Evolutionary conservation across 768 basidiomycete species (phyloP).

Genomic region (Galerina sulciceps): DNA sequence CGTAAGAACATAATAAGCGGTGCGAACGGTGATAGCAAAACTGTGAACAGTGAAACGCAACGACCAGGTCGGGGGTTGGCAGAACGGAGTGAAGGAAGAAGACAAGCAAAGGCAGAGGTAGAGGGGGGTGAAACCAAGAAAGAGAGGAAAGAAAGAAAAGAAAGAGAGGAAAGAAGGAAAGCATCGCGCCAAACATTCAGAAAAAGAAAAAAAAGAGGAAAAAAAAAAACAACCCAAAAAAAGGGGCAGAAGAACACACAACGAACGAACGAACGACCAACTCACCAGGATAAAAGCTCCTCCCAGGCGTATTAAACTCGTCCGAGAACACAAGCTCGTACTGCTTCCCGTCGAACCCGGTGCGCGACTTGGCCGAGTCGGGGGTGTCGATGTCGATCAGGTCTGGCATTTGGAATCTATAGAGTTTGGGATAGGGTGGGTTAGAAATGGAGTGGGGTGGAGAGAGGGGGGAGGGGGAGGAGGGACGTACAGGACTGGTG

Average conservation of each 20-base stretch:
- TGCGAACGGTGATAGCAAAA: too few relatives aligned
- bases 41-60: too few relatives aligned
- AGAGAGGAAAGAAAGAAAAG: neutral
- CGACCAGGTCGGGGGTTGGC: too few relatives aligned
- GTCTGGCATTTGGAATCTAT: slow-evolving; percentile 52
- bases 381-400: slow-evolving; percentile 80
- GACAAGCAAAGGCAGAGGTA: neutral
- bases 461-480: neutral
- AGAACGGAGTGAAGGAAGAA: too few relatives aligned
- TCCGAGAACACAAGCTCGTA: slow-evolving; percentile 80
- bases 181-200: neutral
- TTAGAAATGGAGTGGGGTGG: too few relatives aligned
- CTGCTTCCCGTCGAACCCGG: slow-evolving; percentile 70
- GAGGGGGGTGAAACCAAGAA: neutral
- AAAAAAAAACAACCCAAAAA: neutral
- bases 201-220: neutral
- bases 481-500: slow-evolving; percentile 49
- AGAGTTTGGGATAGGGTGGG: too few relatives aligned
- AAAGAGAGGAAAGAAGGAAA: neutral
- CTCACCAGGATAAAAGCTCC: slow-evolving; percentile 60
- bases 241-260: neutral
- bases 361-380: slow-evolving; percentile 53
- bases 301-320: slow-evolving; percentile 72
- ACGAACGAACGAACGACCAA: neutral
- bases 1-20: too few relatives aligned